Conservation (phyloP, 2,329 filamentous ascomycete species). For the Ascomycota sp. region DNA sequence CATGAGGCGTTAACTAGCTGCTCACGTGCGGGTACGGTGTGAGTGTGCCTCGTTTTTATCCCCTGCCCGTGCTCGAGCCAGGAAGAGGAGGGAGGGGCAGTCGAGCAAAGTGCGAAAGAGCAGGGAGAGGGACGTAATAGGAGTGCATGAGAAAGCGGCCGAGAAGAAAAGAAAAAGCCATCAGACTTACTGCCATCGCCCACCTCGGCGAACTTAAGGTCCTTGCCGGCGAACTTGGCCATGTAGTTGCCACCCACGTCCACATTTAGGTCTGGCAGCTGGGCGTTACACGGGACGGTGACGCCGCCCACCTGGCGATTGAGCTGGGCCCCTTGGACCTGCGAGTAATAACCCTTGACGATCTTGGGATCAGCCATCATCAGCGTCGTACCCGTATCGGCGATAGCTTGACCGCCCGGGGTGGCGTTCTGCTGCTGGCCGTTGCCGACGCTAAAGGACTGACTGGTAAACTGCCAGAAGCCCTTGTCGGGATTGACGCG, state of each 20-base stretch:
- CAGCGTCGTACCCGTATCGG: constrained; percentile 42
- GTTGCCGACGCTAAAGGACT: constrained; percentile 31
- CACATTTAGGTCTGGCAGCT: constrained; percentile 28
- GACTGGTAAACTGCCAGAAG: constrained; percentile 39
- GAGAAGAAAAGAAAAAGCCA: background rate
- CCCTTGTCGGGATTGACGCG: constrained; percentile 39
- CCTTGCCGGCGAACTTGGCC: constrained; percentile 31
- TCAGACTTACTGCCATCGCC: constrained; percentile 26
- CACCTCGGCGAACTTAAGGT: constrained; percentile 32
- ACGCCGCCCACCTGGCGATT: constrained; percentile 21
- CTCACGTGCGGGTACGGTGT: too few species aligned
- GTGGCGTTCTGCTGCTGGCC: constrained; percentile 14
- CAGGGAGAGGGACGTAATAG: too few species aligned
- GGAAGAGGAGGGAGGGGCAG: too few species aligned
- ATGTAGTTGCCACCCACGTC: constrained; percentile 35
- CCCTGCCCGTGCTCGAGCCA: too few species aligned
- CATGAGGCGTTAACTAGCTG: too few species aligned
- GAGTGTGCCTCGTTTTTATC: too few species aligned
- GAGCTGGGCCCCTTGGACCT: constrained; percentile 22
- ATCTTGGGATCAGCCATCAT: constrained; percentile 36
- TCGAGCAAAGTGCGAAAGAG: too few species aligned
- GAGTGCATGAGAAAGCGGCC: background rate
- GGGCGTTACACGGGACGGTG: constrained; percentile 22
- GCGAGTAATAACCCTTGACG: constrained; percentile 25
- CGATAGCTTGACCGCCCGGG: constrained; percentile 23